Conservation (phyloP, 1,284 basidiomycete species). For the Puccinia coronata region DNA sequence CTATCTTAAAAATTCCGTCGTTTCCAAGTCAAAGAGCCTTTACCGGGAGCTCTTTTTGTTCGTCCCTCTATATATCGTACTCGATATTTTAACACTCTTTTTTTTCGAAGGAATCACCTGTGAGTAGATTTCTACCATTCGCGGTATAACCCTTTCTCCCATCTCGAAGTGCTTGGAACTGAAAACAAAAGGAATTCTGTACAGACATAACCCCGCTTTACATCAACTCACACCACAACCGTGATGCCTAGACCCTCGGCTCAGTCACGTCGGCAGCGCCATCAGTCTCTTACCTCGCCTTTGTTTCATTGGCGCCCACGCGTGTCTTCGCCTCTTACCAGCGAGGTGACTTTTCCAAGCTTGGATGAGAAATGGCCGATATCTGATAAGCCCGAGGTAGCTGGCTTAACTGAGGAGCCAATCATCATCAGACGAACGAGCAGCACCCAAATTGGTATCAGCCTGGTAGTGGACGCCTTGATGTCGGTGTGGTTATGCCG, state of each 20-base stretch:
- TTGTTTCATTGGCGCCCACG: constrained; percentile 43
- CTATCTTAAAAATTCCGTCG: background rate
- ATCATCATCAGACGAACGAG: background rate
- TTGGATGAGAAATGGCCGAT: constrained; percentile 39
- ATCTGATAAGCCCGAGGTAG: background rate
- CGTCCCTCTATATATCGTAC: background rate
- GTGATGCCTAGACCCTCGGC: constrained; percentile 28
- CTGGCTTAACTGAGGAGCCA: background rate
- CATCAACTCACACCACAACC: too few relatives aligned
- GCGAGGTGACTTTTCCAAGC: constrained; percentile 31
- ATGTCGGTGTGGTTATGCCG: constrained; percentile 34
- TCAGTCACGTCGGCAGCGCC: constrained; percentile 24
- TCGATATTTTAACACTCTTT: background rate
- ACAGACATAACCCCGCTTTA: too few relatives aligned
- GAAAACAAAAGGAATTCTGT: too few relatives aligned
- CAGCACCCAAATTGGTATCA: constrained; percentile 27
- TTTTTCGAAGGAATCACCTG: background rate
- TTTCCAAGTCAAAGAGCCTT: background rate
- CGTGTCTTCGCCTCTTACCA: constrained; percentile 40
- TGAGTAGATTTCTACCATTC: background rate
- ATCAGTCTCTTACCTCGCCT: background rate
- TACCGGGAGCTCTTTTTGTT: background rate
- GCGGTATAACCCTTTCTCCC: too few relatives aligned
- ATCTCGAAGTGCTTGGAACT: too few relatives aligned
- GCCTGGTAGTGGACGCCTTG: constrained; percentile 30